Evolutionary conservation across 2,329 filamentous ascomycete genomes (phyloP).

Genomic region (Sordariomycetes sp.): DNA sequence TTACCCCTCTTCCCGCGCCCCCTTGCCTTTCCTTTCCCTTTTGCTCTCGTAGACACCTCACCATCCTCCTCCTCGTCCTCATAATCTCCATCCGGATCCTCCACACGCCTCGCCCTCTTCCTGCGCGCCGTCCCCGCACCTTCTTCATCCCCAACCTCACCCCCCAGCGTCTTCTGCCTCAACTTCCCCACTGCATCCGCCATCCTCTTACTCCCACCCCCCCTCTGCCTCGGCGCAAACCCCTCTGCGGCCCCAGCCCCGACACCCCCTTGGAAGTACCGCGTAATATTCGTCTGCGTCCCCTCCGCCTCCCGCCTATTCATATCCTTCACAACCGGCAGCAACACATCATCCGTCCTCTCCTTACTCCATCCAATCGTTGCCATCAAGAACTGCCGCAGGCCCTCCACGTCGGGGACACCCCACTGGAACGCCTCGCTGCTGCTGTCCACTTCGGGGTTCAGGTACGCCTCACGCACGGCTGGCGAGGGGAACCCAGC

Average conservation of each 20-base stretch:
- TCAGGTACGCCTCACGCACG: conserved; percentile 71
- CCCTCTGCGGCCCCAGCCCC: conserved; percentile 53
- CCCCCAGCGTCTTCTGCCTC: conserved; percentile 17
- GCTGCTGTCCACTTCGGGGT: conserved; percentile 73
- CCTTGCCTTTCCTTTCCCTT: background rate
- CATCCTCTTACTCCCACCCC: conserved; percentile 59
- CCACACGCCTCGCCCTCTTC: background rate
- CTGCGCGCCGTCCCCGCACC: background rate
- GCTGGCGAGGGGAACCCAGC: conserved; percentile 63
- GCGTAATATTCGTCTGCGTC: conserved; percentile 93
- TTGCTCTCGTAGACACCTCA: background rate
- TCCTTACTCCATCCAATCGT: conserved; percentile 91
- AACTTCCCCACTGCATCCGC: conserved; percentile 59
- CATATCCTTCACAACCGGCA: conserved; percentile 93
- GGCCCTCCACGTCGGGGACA: conserved; percentile 77
- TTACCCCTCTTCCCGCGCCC: background rate
- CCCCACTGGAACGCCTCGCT: conserved; percentile 86
- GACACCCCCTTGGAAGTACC: conserved; percentile 68
- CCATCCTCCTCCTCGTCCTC: conserved; percentile 1
- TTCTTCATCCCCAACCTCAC: background rate
- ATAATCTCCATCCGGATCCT: background rate
- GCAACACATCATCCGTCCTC: conserved; percentile 85
- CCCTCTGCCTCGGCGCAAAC: conserved; percentile 56
- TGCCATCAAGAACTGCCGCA: conserved; percentile 73
- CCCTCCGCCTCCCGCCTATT: conserved; percentile 79